Evolutionary conservation across 2,329 filamentous ascomycete species (phyloP).

Genomic region (Fusarium acutatum): DNA sequence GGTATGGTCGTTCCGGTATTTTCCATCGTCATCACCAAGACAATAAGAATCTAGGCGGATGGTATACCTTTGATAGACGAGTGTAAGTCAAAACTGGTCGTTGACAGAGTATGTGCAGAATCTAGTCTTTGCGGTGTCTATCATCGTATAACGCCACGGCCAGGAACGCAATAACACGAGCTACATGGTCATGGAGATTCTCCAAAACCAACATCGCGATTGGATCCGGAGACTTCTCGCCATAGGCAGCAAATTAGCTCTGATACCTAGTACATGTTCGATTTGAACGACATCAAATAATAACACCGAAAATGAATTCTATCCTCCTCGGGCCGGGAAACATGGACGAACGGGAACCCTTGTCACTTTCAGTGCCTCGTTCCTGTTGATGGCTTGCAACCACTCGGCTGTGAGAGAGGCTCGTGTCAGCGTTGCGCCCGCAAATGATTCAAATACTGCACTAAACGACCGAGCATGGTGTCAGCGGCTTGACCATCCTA

Average conservation of each 20-base stretch:
- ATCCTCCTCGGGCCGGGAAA: slow-evolving; percentile 18
- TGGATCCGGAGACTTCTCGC: background rate
- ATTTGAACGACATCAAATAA: slow-evolving; percentile 5
- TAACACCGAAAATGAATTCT: slow-evolving; percentile 14
- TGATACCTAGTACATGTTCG: background rate
- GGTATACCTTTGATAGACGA: background rate
- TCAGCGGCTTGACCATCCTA: slow-evolving; percentile 34
- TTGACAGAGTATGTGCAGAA: background rate
- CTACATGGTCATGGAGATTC: background rate
- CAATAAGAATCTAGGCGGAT: background rate
- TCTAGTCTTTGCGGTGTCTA: background rate
- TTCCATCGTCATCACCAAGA: slow-evolving; percentile 25
- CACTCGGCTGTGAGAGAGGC: slow-evolving; percentile 29
- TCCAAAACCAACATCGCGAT: background rate
- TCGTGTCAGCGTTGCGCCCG: slow-evolving; percentile 40
- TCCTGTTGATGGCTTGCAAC: slow-evolving; percentile 29
- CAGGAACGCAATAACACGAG: background rate
- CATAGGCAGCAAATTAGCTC: background rate
- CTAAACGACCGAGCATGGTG: slow-evolving; percentile 38
- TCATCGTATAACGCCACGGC: background rate
- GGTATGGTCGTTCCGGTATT: slow-evolving; percentile 35
- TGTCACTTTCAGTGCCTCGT: slow-evolving; percentile 20
- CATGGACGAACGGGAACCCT: slow-evolving; percentile 19
- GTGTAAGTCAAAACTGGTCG: background rate
- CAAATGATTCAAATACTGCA: slow-evolving; percentile 40